Base-by-base conservation (phyloP, 164 flowering plant genomes). In the Chimonanthus salicifolius region DNA sequence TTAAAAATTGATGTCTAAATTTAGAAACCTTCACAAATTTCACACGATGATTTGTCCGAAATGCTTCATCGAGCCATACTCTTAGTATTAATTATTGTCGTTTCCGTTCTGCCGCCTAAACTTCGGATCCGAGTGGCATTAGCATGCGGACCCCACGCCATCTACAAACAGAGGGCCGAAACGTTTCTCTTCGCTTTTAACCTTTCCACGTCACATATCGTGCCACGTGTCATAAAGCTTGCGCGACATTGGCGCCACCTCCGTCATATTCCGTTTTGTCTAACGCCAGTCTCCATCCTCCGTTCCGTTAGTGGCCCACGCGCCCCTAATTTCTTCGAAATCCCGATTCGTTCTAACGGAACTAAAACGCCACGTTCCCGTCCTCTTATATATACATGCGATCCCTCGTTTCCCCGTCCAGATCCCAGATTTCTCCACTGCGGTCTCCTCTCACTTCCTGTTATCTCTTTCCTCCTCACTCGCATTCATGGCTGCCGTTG, bases 401-500 rank as follows among this genome's bases (percentile, higher is more conserved):
- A 18, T 48, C 68, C 11, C 3, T 62, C 68, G 1, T n/a, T 47
- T 3, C 47, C 46, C 4, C 45, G 7, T 11, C 69, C 62, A 43
- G 43, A 47, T 44, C 68, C 7, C 62, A 7, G 5, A 18, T 66
- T 64, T 75, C 47, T 64, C n/a, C 74, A 20, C 70, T 71, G 73
- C 21, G 63, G 20, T 47, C 33, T 62, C 75, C 72, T 67, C 49
- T 18, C 68, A 67, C 62, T 47, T 13, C 72, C n/a, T 33, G 33
- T 33, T 33, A 43, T 10, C 58, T 68, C 67, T 71, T 43, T 49
- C 16, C 49, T 48, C 58, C 62, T 43, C 51, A 16, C 62, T 5
- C 9, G 68, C 74, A 47, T 62, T 64, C 78, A 89, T 87, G 90
- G 82, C 89, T 50, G 78, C 84, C 44, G 71, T 85, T 2, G 88